Percentiles rank a stretch among this genome's conserved stretches.
These are phyloP conservation scores for Chalaropsis ovoidea DNA, from an alignment of 2,329 filamentous ascomycete species.

Conservation along the genomic window DNA sequence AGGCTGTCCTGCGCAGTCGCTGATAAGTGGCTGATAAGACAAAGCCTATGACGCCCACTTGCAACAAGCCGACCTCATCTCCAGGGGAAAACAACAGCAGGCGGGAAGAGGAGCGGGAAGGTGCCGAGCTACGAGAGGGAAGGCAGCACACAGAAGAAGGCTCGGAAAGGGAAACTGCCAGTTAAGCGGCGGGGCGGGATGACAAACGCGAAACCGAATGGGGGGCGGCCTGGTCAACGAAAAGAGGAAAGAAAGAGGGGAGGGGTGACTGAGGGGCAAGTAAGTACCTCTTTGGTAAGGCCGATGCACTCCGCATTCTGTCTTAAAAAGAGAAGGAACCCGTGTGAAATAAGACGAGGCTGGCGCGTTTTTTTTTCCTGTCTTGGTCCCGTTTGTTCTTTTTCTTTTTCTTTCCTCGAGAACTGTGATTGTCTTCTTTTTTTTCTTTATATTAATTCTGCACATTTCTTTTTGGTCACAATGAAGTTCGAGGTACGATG, in stretches of 20 bases:
- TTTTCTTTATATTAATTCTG: background rate
- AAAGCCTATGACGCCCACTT: background rate
- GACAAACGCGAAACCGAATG: background rate
- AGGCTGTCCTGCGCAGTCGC: background rate
- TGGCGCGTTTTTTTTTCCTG: background rate
- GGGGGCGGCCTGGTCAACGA: background rate
- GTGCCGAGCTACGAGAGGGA: background rate
- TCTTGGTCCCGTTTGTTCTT: background rate
- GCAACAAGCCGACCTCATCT: background rate
- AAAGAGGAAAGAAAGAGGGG: constrained; percentile 1
- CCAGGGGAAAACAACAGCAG: constrained; percentile 1
- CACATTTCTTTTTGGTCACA: background rate
- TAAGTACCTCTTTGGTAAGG: background rate
- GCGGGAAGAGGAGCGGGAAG: constrained; percentile 6
- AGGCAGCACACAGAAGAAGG: background rate
- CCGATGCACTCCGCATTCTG: background rate
- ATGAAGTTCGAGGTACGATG: constrained; percentile 21
- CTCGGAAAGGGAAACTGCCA: background rate
- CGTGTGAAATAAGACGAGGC: constrained; percentile 2
- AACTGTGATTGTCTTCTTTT: background rate
- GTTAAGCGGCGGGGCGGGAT: constrained; percentile 1
- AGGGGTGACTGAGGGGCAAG: background rate
- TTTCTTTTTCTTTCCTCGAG: background rate
- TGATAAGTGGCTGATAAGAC: background rate
- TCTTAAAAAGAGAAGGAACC: background rate